Evolutionary conservation across 345 rosid species (phyloP), one percentile per base, ranked within the genome.

Genomic region (Aquilaria malaccensis): DNA sequence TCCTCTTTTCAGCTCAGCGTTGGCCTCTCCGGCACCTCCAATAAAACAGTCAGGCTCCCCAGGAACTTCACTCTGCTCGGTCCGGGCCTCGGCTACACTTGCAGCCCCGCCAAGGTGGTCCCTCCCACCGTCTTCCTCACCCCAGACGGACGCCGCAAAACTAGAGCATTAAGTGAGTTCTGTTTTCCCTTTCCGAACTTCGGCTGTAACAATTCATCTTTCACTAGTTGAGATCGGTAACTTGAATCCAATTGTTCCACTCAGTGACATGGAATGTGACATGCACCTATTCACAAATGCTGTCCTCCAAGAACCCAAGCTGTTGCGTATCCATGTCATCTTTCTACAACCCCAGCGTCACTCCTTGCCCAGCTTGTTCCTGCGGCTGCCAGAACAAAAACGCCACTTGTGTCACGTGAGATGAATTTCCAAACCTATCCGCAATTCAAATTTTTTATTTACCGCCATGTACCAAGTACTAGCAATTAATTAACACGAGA

Each of bases 241-340:
- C 11, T 14, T 15, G 11, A 29, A 53, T 30, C 6, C 30, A 10
- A 31, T 15, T 48, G 57, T 30, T 37, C 30, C 2, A 12, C 65
- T 48, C 78, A 81, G 85, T 81, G 75, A 73, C 82, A 13, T 78
- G 85, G 79, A 81, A 71, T 50, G 74, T 81, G 41, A 78, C 77
- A 46, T 81, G 83, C 75, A 60, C 79, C 9, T 81, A 78, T 60
- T 71, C 81, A 32, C 81, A 78, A 62, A 63, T 74, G 45, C 50
- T 72, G 61, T 77, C 76, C n/a, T 60, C 79, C 33, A 63, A 64
- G 45, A 61, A 66, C 33, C 83, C 81, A 11, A 69, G 32, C 58
- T 81, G 85, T 31, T 81, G 83, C 10, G 79, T 81, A 58, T 81
- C 83, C 30, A 58, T 78, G 66, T 81, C 86, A 56, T 74, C 83